These are phyloP conservation scores for Turritis glabra DNA, from an alignment of 345 rosid genomes.

Conservation along the genomic window DNA sequence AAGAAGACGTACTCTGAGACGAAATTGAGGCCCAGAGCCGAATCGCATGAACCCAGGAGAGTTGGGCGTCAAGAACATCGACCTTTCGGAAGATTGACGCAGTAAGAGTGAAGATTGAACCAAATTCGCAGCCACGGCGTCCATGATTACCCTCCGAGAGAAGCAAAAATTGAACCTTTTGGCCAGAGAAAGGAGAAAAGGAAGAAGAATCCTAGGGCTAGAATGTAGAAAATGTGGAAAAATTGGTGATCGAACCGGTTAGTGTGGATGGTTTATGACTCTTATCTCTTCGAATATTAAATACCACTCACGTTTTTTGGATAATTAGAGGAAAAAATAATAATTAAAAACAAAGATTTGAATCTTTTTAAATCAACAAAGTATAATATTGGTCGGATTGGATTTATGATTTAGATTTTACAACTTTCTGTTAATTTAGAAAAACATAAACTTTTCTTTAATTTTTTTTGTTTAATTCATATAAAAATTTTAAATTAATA, in stretches of 20 bases:
- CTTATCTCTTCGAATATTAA: neutral
- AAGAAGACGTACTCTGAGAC: constrained; percentile 40
- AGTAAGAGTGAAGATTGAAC: constrained; percentile 39
- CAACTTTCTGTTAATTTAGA: too few relatives aligned
- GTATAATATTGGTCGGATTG: too few relatives aligned
- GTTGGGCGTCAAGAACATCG: constrained; percentile 37
- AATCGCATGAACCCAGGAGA: constrained; percentile 37
- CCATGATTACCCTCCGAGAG: constrained; percentile 44
- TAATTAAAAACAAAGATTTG: too few relatives aligned
- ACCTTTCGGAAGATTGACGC: constrained; percentile 38
- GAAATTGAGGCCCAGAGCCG: constrained; percentile 31
- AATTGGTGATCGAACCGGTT: neutral
- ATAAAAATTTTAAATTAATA: too few relatives aligned
- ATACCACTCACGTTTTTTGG: neutral
- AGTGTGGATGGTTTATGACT: neutral
- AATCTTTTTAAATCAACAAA: too few relatives aligned
- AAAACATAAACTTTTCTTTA: too few relatives aligned
- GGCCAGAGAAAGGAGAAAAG: constrained; percentile 10
- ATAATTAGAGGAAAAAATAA: neutral
- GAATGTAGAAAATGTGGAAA: neutral
- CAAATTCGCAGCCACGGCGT: constrained; percentile 43
- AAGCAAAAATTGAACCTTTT: constrained; percentile 22
- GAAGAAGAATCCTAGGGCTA: constrained; percentile 11
- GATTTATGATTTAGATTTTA: too few relatives aligned
- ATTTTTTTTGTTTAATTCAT: too few relatives aligned